Evolutionary conservation across 1,284 basidiomycete genomes (phyloP).

Genomic region (Sphagnurus paluster): DNA sequence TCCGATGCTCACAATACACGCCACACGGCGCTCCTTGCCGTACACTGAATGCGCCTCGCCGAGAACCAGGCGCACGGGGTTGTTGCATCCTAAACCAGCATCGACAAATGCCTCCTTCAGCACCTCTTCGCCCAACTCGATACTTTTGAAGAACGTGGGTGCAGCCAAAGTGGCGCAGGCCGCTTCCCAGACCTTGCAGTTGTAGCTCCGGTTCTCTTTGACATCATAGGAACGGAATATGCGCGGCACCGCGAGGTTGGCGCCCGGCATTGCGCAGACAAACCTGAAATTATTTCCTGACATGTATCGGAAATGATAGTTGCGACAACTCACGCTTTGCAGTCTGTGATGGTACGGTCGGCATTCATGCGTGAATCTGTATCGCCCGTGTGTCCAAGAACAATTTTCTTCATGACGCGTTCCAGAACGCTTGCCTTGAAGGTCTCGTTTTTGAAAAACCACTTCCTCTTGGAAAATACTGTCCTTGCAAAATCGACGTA

Average conservation of each 20-base stretch:
- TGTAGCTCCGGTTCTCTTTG: slow-evolving; percentile 2
- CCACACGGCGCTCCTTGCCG: background rate
- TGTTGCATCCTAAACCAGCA: slow-evolving; percentile 13
- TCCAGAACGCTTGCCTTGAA: slow-evolving; percentile 8
- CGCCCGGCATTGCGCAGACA: slow-evolving; percentile 11
- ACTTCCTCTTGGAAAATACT: slow-evolving; percentile 14
- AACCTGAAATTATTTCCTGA: slow-evolving; percentile 5
- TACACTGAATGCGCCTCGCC: slow-evolving; percentile 12
- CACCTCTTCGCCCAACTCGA: slow-evolving; percentile 3
- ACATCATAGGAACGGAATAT: slow-evolving; percentile 17
- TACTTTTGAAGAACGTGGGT: slow-evolving; percentile 10
- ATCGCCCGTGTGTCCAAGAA: background rate
- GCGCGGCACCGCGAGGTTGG: slow-evolving; percentile 1
- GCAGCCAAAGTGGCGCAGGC: slow-evolving; percentile 13
- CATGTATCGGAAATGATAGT: background rate
- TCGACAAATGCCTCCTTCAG: slow-evolving; percentile 11
- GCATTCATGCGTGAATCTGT: slow-evolving; percentile 5
- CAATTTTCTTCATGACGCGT: slow-evolving; percentile 6
- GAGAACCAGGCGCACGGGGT: slow-evolving; percentile 11
- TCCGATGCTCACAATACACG: slow-evolving; percentile 18
- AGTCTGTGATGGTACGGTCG: background rate
- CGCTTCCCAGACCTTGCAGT: slow-evolving; percentile 21
- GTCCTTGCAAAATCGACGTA: slow-evolving; percentile 11
- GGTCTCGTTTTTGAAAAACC: background rate
- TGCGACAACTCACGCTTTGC: slow-evolving; percentile 15